Evolutionary conservation across 1,139 yeast genomes (phyloP).

Genomic region (Candida buenavistaensis): DNA sequence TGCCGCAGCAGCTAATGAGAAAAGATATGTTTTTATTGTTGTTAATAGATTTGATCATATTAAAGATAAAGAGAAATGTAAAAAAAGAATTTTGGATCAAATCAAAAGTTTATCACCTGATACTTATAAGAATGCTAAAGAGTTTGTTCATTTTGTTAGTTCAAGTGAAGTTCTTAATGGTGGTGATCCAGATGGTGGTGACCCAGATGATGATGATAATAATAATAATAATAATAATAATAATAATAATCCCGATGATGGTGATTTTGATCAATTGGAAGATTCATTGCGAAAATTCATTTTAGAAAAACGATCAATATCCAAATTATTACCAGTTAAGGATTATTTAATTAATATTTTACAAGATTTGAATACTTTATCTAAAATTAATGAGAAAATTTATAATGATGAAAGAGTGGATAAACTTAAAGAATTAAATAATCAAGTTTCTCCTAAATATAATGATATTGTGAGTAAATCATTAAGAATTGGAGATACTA

Average conservation of each 20-base stretch:
- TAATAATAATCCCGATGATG: slow-evolving; percentile 28
- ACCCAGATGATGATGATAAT: slow-evolving; percentile 21
- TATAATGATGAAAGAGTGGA: slow-evolving; percentile 48
- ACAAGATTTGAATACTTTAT: slow-evolving; percentile 60
- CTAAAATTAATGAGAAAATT: slow-evolving; percentile 60
- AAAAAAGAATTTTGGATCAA: slow-evolving; percentile 75
- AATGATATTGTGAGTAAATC: slow-evolving; percentile 56
- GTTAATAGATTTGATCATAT: slow-evolving; percentile 90
- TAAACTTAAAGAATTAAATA: slow-evolving; percentile 47
- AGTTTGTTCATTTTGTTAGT: slow-evolving; percentile 93
- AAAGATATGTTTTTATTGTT: slow-evolving; percentile 88
- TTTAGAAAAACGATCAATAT: slow-evolving; percentile 82
- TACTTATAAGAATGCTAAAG: slow-evolving; percentile 80
- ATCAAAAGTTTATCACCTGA: slow-evolving; percentile 89
- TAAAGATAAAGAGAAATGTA: slow-evolving; percentile 76
- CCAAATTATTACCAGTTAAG: slow-evolving; percentile 91
- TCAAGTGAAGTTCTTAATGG: slow-evolving; percentile 47
- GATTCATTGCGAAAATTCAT: slow-evolving; percentile 83
- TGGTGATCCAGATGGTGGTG: slow-evolving; percentile 25
- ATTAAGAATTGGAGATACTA: slow-evolving; percentile 54
- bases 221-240: slow-evolving; percentile 18
- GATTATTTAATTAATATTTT: slow-evolving; percentile 73
- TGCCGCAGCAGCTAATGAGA: slow-evolving; percentile 87
- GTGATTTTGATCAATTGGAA: slow-evolving; percentile 83
- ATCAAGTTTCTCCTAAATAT: slow-evolving; percentile 61